Base-by-base conservation (phyloP, 1,139 yeast species). In the Sugiyamaella xylanicola region DNA sequence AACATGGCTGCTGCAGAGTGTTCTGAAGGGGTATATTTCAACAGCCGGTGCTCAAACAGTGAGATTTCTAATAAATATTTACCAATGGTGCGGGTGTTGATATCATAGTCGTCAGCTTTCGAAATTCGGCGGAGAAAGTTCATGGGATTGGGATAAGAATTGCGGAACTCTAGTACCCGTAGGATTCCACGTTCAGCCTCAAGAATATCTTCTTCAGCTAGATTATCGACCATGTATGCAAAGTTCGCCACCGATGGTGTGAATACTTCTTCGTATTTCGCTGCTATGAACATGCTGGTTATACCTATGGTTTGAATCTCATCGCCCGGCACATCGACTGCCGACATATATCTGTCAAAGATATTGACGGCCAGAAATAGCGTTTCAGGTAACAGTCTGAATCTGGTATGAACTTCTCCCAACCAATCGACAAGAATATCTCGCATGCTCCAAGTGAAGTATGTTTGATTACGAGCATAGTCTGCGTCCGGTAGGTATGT, bases 1-100 rank as follows among this genome's bases (percentile, higher is more conserved):
- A 85, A 89, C 96, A 92, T 92, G 42, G 97, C 88, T 37, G 95
- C 87, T 2, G 97, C 97, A 9, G 96, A 85, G 67, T 95, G 85
- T 61, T 86, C 78, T 11, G 96, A 87, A 11, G 97, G 97, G 60
- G 83, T 77, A 65, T 80, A 81, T 17, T 90, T 90, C 66, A 91
- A 81, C 68, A 92, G 86, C 65, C 85, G 82, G 70, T 87, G 87
- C 70, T 91, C 97, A 56, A 91, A 84, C 25, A 87, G 77, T 15
- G 93, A 81, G 48, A 91, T 85, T 70, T 92, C 98, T 59, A 92
- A 74, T 57, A 92, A 76, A 71, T 90, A 92, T 73, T 92, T 92
- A 35, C 96, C 98, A 63, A 92, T 80, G 13, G 97, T 91, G 71
- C 98, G 84, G 53, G 95, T 84, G 72, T 88, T 93, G 58, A 90